Percentiles rank a stretch among this genome's conserved stretches.
phyloP scores from a whole-genome alignment of 2,329 filamentous ascomycete genomes.

The Arthrocladium fulminans region DNA sequence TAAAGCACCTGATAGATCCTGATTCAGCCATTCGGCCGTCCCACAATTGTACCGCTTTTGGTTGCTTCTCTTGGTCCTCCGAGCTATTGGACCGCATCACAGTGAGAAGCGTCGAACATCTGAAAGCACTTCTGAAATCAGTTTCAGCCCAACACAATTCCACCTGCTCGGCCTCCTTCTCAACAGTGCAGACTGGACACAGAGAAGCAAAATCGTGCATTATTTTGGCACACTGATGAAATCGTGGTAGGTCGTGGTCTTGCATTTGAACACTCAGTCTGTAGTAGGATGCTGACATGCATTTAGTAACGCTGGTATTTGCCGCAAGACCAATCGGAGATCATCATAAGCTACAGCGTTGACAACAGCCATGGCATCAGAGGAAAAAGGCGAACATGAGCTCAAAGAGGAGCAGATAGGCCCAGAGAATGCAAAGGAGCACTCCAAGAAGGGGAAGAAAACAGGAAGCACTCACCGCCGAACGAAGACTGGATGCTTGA shows the following conservation, averaged over 20 bases:
- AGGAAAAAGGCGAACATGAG: not conserved
- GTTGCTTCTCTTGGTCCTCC: not conserved
- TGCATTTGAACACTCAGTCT: too few species aligned
- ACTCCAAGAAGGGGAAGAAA: constrained; percentile 1
- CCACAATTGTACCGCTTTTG: not conserved
- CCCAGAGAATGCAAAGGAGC: not conserved
- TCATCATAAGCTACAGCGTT: not conserved
- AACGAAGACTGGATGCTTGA: constrained; percentile 7
- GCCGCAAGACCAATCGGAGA: not conserved
- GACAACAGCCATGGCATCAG: not conserved
- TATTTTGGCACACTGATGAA: too few species aligned
- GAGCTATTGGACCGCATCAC: not conserved
- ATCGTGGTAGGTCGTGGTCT: too few species aligned
- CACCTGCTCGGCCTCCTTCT: not conserved
- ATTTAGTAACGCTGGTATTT: not conserved
- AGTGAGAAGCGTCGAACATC: not conserved
- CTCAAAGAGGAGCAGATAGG: not conserved
- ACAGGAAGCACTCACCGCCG: not conserved
- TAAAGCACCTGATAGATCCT: not conserved
- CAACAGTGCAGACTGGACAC: too few species aligned
- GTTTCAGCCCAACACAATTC: not conserved
- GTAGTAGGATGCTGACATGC: not conserved
- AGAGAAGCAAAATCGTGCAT: not conserved
- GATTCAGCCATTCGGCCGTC: not conserved
- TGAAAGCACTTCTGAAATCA: not conserved